Percentiles rank a stretch among this genome's conserved stretches.
Evolutionary conservation across 768 basidiomycete genomes (phyloP).

Genomic region (Macrocybe gigantea): DNA sequence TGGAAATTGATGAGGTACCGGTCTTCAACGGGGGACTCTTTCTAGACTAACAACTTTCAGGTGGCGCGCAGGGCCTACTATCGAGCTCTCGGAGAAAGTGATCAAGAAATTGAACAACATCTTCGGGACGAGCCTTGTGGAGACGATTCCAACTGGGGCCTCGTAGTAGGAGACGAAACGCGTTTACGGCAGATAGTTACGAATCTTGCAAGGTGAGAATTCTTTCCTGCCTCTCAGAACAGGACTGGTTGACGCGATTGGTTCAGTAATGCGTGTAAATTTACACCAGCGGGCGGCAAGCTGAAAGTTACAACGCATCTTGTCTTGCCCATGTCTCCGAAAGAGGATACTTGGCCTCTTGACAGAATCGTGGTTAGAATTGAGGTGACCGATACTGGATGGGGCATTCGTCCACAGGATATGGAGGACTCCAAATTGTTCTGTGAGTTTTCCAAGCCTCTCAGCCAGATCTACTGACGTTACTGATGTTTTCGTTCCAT

Average conservation of each 20-base stretch:
- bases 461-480: neutral
- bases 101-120: conserved; percentile 21
- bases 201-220: conserved; percentile 52
- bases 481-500: neutral
- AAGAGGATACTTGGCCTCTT: conserved; percentile 4
- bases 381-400: conserved; percentile 62
- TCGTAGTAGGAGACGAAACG: conserved; percentile 68
- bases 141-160: conserved; percentile 30
- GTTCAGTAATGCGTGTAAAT: conserved; percentile 51
- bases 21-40: conserved; percentile 16
- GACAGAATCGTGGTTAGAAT: conserved; percentile 60
- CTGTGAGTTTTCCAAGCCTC: conserved; percentile 27
- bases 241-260: neutral
- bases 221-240: too few species aligned
- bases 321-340: conserved; percentile 20
- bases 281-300: conserved; percentile 48
- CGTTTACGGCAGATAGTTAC: conserved; percentile 62
- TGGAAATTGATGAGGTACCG: conserved; percentile 34
- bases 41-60: conserved; percentile 15
- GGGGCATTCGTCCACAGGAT: conserved; percentile 55
- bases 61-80: conserved; percentile 41
- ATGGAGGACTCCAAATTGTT: conserved; percentile 55
- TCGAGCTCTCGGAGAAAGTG: conserved; percentile 34
- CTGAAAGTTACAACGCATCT: conserved; percentile 53
- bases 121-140: conserved; percentile 23